These are phyloP conservation scores for Volvariella volvacea DNA, from an alignment of 1,284 basidiomycete genomes.

Conservation along the genomic window DNA sequence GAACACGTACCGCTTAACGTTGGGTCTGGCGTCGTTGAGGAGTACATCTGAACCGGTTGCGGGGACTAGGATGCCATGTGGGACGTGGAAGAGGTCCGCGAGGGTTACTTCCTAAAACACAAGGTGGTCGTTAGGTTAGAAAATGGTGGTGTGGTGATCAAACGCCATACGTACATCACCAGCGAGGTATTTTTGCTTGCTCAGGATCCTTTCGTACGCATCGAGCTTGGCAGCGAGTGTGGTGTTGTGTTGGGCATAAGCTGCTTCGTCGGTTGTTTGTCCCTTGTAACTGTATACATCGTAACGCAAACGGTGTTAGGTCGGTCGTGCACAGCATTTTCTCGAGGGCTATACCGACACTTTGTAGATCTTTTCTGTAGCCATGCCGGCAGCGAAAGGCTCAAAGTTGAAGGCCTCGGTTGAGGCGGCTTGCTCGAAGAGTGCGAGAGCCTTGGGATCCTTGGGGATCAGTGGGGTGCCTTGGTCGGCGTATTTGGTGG, in stretches of 20 bases:
- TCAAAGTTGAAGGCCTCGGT: constrained; percentile 44
- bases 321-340: no score
- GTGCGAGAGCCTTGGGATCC: constrained; percentile 29
- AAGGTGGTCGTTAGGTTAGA: background rate
- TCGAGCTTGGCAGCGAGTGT: constrained; percentile 33
- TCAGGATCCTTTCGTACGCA: constrained; percentile 45
- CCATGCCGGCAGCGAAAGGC: constrained; percentile 21
- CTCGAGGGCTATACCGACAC: constrained; percentile 23
- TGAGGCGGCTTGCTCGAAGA: constrained; percentile 48
- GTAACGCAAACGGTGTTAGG: no score
- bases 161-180: constrained; percentile 35
- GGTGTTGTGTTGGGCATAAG: constrained; percentile 23
- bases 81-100: constrained; percentile 11
- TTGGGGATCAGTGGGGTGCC: constrained; percentile 26
- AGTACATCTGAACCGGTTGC: background rate
- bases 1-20: constrained; percentile 2
- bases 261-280: constrained; percentile 21
- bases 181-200: constrained; percentile 44
- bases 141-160: constrained; percentile 12
- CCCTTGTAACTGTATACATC: constrained; percentile 7
- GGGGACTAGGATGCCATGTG: constrained; percentile 4
- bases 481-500: constrained; percentile 29
- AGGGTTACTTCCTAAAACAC: constrained; percentile 1
- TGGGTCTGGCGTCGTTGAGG: constrained; percentile 8
- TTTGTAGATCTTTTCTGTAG: constrained; percentile 42